Base-by-base conservation (phyloP, 1,284 basidiomycete genomes). In the Ustilago nuda region DNA sequence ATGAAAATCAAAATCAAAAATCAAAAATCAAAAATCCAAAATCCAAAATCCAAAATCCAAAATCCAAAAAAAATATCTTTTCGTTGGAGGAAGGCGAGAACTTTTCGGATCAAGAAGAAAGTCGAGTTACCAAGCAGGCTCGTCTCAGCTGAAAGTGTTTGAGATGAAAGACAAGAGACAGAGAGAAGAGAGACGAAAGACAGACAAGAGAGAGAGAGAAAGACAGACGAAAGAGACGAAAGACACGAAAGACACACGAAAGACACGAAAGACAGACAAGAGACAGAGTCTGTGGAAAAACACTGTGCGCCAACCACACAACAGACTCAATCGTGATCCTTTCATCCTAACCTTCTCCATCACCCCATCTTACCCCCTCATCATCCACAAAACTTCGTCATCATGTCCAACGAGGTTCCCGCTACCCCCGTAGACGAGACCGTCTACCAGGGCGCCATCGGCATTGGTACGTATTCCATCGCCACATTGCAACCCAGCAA, bases 361-460 rank as follows among this genome's bases (percentile, higher is more conserved):
- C 74, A 72, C 66, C 68, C 65, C 62, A 46, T 50, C 55, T 3
- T 3, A 27, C 23, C 23, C 23, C 70, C 62, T 46, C 67, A 64
- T 61, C 68, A 59, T 57, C 63, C 52, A 27, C 52, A 35, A 58
- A 66, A 69, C 72, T 73, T 76, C 76, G 67, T 81, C 82, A 79
- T 70, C 76, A 80, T 83, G 83, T 80, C 83, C 73, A 81, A 67
- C 70, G 84, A 85, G 78, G 76, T 84, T 70, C 84, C 84, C 69
- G 64, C 82, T 72, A 83, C 80, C 65, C 80, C 75, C 67, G 80
- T 79, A 78, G 94, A 96, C 87, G 95, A 84, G 66, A 77, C 96
- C 89, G 87, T 92, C 86, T 98, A 92, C 88, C 94, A 96, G 87
- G 95, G 95, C 88, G 95, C 95, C 87, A 90, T 97, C 88, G 95